These are phyloP conservation scores for Albophoma yamanashiensis DNA, from an alignment of 2,329 filamentous ascomycete genomes.

Conservation along the genomic window DNA sequence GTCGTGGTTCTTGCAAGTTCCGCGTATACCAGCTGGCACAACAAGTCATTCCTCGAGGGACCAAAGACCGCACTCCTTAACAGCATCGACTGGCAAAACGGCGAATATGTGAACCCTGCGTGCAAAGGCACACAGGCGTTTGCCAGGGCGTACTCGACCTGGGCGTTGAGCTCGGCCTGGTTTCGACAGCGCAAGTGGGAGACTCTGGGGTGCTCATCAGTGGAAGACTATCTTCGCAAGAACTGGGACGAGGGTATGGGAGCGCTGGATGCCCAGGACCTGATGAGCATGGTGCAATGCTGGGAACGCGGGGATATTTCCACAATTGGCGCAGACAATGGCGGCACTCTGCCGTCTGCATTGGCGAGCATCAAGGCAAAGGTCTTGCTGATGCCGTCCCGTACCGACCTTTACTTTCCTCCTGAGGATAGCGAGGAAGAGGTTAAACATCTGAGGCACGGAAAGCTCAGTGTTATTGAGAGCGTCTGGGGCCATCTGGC, in stretches of 20 bases:
- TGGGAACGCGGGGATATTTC: neutral
- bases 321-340: neutral
- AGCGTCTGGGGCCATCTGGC: neutral
- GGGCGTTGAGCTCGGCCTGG: slow-evolving; percentile 2
- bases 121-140: neutral
- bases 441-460: neutral
- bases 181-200: slow-evolving; percentile 5
- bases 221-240: neutral
- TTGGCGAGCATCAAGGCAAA: neutral
- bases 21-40: slow-evolving; percentile 6
- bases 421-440: neutral
- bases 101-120: neutral
- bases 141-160: slow-evolving; percentile 4
- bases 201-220: slow-evolving; percentile 1
- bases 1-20: neutral
- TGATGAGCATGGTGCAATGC: neutral
- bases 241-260: neutral
- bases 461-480: neutral
- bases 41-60: slow-evolving; percentile 6
- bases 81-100: slow-evolving; percentile 1
- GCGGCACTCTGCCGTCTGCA: neutral
- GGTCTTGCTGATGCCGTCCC: neutral
- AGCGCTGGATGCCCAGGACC: neutral
- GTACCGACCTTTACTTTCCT: neutral
- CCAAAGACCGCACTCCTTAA: slow-evolving; percentile 4